Conservation (phyloP, 768 basidiomycete species). For the Tylopilus intermedius region DNA sequence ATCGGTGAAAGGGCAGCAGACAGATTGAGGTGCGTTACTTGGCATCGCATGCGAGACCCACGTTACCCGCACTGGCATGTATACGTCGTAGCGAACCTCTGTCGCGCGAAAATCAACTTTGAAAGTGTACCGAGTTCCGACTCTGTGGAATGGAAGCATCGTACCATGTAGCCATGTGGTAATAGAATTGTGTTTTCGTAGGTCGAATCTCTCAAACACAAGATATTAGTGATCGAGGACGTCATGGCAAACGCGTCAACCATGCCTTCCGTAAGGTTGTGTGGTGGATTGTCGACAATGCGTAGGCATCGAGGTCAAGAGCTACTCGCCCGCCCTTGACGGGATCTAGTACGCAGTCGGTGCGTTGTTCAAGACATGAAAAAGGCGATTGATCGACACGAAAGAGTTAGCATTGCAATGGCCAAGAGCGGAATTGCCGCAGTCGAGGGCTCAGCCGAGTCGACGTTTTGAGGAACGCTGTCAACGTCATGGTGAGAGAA, state of each 20-base stretch:
- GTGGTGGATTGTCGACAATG: slow-evolving; percentile 6
- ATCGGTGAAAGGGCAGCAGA: too few species aligned
- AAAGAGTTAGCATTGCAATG: not conserved
- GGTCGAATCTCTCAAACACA: not conserved
- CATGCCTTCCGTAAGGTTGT: not conserved
- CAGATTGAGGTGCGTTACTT: too few species aligned
- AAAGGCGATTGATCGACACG: not conserved
- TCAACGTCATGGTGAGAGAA: not conserved
- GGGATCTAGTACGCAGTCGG: not conserved
- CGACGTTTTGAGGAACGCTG: too few species aligned
- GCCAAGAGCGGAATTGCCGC: not conserved
- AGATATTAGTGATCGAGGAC: not conserved
- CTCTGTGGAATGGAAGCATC: not conserved
- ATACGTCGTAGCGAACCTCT: not conserved
- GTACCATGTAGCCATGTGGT: not conserved
- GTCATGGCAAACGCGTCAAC: not conserved
- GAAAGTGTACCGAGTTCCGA: not conserved
- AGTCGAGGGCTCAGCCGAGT: not conserved
- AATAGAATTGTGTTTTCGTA: not conserved
- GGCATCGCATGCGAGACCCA: too few species aligned
- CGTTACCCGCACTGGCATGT: too few species aligned
- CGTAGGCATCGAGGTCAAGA: slow-evolving; percentile 4
- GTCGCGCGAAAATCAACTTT: not conserved
- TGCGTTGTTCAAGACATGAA: not conserved
- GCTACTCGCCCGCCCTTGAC: not conserved